These are phyloP conservation scores for Lasiodiplodia gonubiensis DNA, from an alignment of 2,329 filamentous ascomycete species.

Conservation along the genomic window DNA sequence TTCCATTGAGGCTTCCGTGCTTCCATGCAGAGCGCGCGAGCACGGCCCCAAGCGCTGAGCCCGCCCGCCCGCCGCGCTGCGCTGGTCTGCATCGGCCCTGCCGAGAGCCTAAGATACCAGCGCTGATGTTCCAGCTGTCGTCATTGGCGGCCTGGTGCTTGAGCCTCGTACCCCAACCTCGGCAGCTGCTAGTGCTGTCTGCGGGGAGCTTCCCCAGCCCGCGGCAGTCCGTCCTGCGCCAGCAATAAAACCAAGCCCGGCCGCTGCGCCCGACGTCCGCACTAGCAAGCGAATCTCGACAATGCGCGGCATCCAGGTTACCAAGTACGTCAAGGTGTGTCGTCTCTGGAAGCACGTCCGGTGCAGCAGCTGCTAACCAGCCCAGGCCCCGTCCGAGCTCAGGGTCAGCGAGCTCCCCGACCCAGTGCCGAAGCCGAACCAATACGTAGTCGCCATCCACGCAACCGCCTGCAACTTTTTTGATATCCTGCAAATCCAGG, in stretches of 20 bases:
- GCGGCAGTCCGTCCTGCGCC: slow-evolving; percentile 1
- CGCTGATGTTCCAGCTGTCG: slow-evolving; percentile 18
- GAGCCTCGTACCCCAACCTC: slow-evolving; percentile 20
- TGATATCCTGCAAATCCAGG: slow-evolving; percentile 91
- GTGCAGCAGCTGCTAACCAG: slow-evolving; percentile 15
- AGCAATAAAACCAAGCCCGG: neutral
- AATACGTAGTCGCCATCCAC: slow-evolving; percentile 88
- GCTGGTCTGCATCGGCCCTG: neutral
- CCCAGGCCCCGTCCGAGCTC: slow-evolving; percentile 78
- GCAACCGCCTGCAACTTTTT: slow-evolving; percentile 95
- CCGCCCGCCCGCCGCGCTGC: slow-evolving; percentile 2
- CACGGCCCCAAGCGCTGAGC: slow-evolving; percentile 8
- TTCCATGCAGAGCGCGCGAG: slow-evolving; percentile 21
- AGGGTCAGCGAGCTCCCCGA: slow-evolving; percentile 75
- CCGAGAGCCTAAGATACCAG: neutral
- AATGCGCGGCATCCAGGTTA: slow-evolving; percentile 78
- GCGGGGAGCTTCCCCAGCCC: slow-evolving; percentile 24
- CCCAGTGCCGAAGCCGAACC: slow-evolving; percentile 69
- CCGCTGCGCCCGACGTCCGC: neutral
- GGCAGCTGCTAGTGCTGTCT: neutral
- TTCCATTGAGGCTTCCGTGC: slow-evolving; percentile 26
- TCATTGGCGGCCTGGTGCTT: slow-evolving; percentile 23
- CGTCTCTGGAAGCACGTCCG: neutral
- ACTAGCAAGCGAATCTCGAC: slow-evolving; percentile 37
- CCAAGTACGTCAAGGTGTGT: slow-evolving; percentile 73